Evolutionary conservation across 177 flowering plant species (phyloP), one percentile per base, ranked within the genome.

Genomic region (Telopea speciosissima): DNA sequence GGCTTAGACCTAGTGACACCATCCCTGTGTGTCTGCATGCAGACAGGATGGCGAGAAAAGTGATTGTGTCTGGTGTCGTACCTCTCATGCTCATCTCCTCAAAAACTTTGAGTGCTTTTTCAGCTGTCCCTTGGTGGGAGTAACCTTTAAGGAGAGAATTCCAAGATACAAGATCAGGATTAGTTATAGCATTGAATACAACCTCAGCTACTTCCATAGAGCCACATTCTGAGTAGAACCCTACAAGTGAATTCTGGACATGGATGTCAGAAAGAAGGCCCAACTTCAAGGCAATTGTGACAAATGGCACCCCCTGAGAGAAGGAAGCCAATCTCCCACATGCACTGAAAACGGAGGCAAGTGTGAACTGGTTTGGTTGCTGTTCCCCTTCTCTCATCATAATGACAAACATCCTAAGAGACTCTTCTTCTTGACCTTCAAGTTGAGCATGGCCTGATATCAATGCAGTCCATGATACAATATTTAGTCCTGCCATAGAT

Each of bases 71-170:
- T 22, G 80, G 77, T 5, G n/a, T 31, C 24, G 2, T 61, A 23
- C 77, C 72, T 8, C 58, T 60, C 40, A 25, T 44, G 59, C 54
- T 31, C 80, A 77, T 77, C 56, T 71, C 60, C 44, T 73, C 26
- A 11, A 77, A 66, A 56, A 66, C 24, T 54, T 2, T 19, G 42
- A 77, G 66, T 2, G 79, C 76, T 69, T 77, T 73, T 61, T 67
- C 4, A 23, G 71, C 79, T 77, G 63, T 63, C 19, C 79, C 79
- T 58, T 66, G 74, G 25, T 77, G 68, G 49, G 73, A 73, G 71
- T 70, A 73, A 17, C 79, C 79, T 62, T 70, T 77, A 24, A 77
- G 49, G 22, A 77, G 73, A 70, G 79, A 77, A 63, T 77, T 77
- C 79, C 79, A 77, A 5, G 79, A 77, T 44, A 77, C 68, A 63